Conservation (phyloP, 2,329 filamentous ascomycete species). For the Talaromyces verruculosus region DNA sequence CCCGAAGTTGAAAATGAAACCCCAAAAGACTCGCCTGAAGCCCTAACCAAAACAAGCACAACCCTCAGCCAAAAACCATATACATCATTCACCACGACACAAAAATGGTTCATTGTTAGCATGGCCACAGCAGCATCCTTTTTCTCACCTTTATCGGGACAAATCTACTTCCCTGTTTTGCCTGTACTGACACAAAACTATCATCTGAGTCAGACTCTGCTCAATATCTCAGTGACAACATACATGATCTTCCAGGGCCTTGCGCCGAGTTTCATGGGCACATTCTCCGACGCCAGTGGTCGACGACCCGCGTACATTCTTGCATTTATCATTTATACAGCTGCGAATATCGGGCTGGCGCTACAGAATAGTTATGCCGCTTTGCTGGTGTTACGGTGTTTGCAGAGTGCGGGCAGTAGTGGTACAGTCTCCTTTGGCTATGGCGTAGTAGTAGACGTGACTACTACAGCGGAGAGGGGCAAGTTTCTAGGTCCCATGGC, state of each 20-base stretch:
- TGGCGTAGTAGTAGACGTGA: conserved; percentile 71
- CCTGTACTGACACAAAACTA: conserved; percentile 28
- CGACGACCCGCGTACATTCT: conserved; percentile 63
- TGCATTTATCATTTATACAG: conserved; percentile 48
- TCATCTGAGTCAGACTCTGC: conserved; percentile 10
- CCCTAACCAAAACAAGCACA: conserved; percentile 12
- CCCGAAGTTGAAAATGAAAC: not conserved
- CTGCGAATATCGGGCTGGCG: conserved; percentile 60
- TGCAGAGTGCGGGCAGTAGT: conserved; percentile 65
- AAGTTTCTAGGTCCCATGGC: conserved; percentile 70
- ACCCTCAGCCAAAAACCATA: conserved; percentile 21
- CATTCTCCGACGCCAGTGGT: conserved; percentile 61
- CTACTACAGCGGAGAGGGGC: conserved; percentile 67
- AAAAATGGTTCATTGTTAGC: conserved; percentile 40
- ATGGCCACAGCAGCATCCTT: conserved; percentile 44
- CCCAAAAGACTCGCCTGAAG: not conserved
- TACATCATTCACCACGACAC: conserved; percentile 32
- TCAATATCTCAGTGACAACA: conserved; percentile 23
- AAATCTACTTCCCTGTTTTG: conserved; percentile 44
- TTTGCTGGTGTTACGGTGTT: conserved; percentile 60
- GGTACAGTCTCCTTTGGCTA: conserved; percentile 70
- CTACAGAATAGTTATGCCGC: conserved; percentile 59
- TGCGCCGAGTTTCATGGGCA: conserved; percentile 61
- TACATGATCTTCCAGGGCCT: conserved; percentile 59
- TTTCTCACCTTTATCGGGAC: conserved; percentile 44